These are phyloP conservation scores for Hyaloscypha variabilis DNA, from an alignment of 495 filamentous ascomycete genomes.

Conservation along the genomic window DNA sequence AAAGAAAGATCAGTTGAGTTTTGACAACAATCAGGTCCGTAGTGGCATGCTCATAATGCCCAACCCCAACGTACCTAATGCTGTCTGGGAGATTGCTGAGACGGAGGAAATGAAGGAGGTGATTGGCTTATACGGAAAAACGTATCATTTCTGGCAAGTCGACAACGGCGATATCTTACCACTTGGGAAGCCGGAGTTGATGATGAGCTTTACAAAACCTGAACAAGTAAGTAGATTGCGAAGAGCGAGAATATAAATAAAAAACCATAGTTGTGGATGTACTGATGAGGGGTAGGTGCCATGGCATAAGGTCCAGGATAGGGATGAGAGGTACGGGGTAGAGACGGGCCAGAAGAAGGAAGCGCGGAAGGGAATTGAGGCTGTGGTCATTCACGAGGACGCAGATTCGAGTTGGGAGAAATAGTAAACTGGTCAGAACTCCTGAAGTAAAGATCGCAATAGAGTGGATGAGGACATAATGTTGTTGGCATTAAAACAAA, in stretches of 20 bases:
- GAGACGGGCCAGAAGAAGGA: slow-evolving; percentile 64
- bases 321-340: slow-evolving; percentile 67
- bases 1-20: not conserved
- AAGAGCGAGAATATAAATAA: slow-evolving; percentile 69
- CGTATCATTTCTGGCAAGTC: slow-evolving; percentile 42
- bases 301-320: slow-evolving; percentile 60
- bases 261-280: slow-evolving; percentile 72
- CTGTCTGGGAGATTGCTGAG: slow-evolving; percentile 59
- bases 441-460: not conserved
- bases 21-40: slow-evolving; percentile 4
- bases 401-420: slow-evolving; percentile 34
- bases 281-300: slow-evolving; percentile 50
- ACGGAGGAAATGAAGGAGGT: slow-evolving; percentile 41
- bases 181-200: slow-evolving; percentile 42
- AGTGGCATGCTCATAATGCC: slow-evolving; percentile 42
- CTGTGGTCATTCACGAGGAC: slow-evolving; percentile 61
- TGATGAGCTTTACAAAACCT: slow-evolving; percentile 40
- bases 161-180: slow-evolving; percentile 37
- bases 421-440: not conserved
- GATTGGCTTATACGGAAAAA: slow-evolving; percentile 41
- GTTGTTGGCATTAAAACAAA: too few species aligned
- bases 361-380: slow-evolving; percentile 60
- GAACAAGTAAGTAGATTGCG: slow-evolving; percentile 50
- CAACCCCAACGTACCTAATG: slow-evolving; percentile 65
- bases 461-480: too few species aligned